Conservation (phyloP, 2,329 filamentous ascomycete genomes). For the Teratosphaeria gauchensis region DNA sequence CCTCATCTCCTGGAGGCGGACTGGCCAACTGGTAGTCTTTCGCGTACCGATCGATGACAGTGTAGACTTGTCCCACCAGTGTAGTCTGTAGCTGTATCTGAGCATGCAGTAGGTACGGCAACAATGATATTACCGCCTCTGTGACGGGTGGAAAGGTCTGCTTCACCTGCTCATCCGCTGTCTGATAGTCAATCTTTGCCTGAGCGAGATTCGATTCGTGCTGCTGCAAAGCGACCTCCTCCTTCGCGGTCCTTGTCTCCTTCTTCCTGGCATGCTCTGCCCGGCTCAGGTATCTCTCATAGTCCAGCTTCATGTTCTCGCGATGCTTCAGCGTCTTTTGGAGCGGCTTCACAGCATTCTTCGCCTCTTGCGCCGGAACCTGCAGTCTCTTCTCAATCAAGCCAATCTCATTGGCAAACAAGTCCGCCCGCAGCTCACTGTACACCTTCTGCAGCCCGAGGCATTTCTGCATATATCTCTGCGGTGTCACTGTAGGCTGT, state of each 20-base stretch:
- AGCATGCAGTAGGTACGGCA: conserved; percentile 59
- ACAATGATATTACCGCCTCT: conserved; percentile 59
- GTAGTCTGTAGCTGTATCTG: conserved; percentile 71
- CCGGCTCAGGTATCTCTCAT: conserved; percentile 64
- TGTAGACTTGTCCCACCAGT: conserved; percentile 69
- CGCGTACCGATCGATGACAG: conserved; percentile 63
- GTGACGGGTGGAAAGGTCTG: conserved; percentile 63
- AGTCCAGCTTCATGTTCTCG: conserved; percentile 73
- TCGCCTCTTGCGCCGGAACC: conserved; percentile 58
- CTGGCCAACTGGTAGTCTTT: conserved; percentile 59
- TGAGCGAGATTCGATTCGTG: conserved; percentile 59
- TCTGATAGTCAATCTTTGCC: conserved; percentile 59
- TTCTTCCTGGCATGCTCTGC: conserved; percentile 63
- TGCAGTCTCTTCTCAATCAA: conserved; percentile 63
- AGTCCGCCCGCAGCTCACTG: conserved; percentile 58
- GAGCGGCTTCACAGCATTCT: conserved; percentile 58
- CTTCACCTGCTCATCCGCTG: conserved; percentile 65
- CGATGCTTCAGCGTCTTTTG: conserved; percentile 78
- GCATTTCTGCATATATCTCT: conserved; percentile 54
- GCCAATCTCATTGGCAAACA: conserved; percentile 56
- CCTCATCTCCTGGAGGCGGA: conserved; percentile 61
- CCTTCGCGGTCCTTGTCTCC: conserved; percentile 58
- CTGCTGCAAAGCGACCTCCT: conserved; percentile 61
- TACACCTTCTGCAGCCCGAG: conserved; percentile 57
- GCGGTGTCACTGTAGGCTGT: conserved; percentile 51